Conservation (phyloP, 768 basidiomycete species). For the Trichaptum fuscoviolaceum region DNA sequence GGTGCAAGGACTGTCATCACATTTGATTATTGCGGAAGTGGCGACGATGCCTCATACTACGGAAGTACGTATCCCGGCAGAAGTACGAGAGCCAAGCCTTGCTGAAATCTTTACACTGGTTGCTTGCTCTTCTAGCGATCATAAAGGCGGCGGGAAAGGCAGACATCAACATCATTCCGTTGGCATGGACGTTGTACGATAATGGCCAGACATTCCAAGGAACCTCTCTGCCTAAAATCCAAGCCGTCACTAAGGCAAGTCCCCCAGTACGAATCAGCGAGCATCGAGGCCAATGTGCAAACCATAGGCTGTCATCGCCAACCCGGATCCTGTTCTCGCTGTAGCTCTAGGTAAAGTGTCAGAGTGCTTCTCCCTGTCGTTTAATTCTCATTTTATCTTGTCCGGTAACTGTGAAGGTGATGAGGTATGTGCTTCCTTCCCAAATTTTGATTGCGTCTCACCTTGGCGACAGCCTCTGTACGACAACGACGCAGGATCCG, state of each 20-base stretch:
- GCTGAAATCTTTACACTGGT: not conserved
- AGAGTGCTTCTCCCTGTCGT: not conserved
- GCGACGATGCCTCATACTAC: not conserved
- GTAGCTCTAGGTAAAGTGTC: not conserved
- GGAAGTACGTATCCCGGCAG: not conserved
- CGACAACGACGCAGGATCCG: slow-evolving; percentile 11
- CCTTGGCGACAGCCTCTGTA: slow-evolving; percentile 5
- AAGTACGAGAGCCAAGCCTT: not conserved
- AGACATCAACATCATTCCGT: not conserved
- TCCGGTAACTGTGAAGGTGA: not conserved
- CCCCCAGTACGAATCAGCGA: not conserved
- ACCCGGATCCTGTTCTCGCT: slow-evolving; percentile 2
- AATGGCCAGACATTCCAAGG: not conserved
- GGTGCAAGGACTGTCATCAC: slow-evolving; percentile 1
- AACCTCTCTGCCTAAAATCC: not conserved
- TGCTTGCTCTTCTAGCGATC: not conserved
- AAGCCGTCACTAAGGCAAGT: slow-evolving; percentile 3
- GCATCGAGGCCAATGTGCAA: not conserved
- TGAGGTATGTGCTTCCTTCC: not conserved
- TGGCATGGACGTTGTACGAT: slow-evolving; percentile 3
- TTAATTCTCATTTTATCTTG: not conserved
- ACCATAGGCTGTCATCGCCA: not conserved
- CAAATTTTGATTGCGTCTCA: not conserved
- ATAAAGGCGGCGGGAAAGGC: not conserved
- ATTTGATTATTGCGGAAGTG: slow-evolving; percentile 1